A percentile compares a stretch with the other conserved stretches of the same genome.
Conservation (phyloP, 2,329 filamentous ascomycete genomes). For the Colletotrichum tanaceti region DNA sequence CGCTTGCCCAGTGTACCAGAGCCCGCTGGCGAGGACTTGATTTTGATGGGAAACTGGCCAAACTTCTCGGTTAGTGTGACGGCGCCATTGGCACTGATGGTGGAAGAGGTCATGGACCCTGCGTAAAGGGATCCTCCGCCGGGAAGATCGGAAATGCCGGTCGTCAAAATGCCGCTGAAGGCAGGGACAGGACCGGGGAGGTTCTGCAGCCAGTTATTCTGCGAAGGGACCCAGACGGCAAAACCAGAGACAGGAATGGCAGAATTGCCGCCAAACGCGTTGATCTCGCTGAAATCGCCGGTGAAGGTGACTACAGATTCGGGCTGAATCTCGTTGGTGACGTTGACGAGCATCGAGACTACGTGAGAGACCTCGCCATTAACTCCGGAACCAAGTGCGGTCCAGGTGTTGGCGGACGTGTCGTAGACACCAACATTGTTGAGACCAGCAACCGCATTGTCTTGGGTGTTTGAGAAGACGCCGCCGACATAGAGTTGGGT, state of each 20-base stretch:
- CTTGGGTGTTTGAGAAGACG: constrained; percentile 80
- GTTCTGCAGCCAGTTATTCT: constrained; percentile 88
- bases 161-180: constrained; percentile 78
- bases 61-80: constrained; percentile 71
- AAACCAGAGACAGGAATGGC: constrained; percentile 77
- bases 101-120: constrained; percentile 83
- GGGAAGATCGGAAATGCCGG: constrained; percentile 73
- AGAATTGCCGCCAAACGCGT: constrained; percentile 72
- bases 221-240: constrained; percentile 90
- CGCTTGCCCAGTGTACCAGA: constrained; percentile 59
- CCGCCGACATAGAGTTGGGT: constrained; percentile 84
- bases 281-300: constrained; percentile 80
- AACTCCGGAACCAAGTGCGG: constrained; percentile 84
- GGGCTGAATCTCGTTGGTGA: constrained; percentile 70
- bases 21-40: constrained; percentile 53
- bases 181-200: constrained; percentile 72
- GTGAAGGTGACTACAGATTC: constrained; percentile 84
- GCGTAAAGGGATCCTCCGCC: constrained; percentile 77
- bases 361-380: constrained; percentile 81
- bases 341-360: constrained; percentile 82
- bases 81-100: constrained; percentile 78
- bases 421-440: constrained; percentile 83
- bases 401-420: constrained; percentile 76
- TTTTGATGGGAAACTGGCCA: constrained; percentile 68
- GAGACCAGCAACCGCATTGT: constrained; percentile 71